phyloP scores from a whole-genome alignment of 179 eudicot species.

The Amaranthus tricolor region DNA sequence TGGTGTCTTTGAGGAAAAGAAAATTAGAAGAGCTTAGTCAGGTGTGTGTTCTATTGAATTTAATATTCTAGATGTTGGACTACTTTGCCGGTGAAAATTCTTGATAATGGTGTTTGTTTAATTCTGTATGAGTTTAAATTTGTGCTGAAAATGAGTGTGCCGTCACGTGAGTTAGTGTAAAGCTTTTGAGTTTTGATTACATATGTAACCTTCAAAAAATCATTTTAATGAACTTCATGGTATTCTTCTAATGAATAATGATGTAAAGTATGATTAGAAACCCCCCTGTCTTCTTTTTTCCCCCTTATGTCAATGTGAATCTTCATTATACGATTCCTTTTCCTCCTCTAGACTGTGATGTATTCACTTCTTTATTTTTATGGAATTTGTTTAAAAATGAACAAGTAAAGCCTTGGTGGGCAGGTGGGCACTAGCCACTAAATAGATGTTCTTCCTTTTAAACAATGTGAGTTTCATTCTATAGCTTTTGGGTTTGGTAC shows the following conservation, averaged over 20 bases:
- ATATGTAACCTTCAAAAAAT: neutral
- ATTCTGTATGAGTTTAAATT: neutral
- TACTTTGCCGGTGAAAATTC: neutral
- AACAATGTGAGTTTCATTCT: slow-evolving; percentile 1
- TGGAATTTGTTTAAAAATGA: neutral
- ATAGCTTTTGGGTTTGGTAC: slow-evolving; percentile 1
- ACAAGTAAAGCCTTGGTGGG: neutral
- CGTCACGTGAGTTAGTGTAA: neutral
- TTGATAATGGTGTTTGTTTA: neutral
- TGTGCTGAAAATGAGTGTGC: neutral
- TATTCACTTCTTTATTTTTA: neutral
- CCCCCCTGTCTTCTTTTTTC: neutral
- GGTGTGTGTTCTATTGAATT: slow-evolving; percentile 45
- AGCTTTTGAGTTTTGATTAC: neutral
- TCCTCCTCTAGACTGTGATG: neutral
- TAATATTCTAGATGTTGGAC: neutral
- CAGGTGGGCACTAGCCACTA: no score
- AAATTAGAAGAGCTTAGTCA: slow-evolving; percentile 81
- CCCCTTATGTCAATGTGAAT: neutral
- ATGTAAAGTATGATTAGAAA: neutral
- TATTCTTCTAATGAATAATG: neutral
- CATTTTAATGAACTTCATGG: neutral
- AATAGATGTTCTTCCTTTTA: neutral
- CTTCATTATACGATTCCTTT: neutral
- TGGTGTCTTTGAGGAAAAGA: slow-evolving; percentile 59